phyloP scores from a whole-genome alignment of 1,284 basidiomycete genomes.

The Mycosarcoma maydis region DNA sequence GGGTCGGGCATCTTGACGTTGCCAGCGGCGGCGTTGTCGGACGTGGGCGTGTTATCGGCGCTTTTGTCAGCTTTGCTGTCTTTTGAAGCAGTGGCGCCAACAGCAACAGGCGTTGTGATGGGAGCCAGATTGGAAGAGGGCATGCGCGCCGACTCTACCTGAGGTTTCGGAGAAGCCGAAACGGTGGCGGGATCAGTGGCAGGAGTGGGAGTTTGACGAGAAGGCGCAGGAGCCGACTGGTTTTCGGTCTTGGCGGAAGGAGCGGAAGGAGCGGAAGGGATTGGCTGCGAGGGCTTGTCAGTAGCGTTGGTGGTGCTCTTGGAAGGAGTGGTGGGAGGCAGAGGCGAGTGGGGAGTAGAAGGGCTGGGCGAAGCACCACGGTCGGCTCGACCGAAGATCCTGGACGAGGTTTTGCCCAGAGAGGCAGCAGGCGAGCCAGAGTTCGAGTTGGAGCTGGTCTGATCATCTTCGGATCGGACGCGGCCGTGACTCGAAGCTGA shows the following conservation, averaged over 20 bases:
- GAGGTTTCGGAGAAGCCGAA: conserved; percentile 12
- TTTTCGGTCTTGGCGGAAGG: conserved; percentile 26
- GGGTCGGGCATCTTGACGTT: conserved; percentile 19
- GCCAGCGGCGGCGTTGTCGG: conserved; percentile 7
- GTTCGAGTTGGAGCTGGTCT: conserved; percentile 22
- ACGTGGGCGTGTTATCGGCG: neutral
- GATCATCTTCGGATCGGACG: conserved; percentile 28
- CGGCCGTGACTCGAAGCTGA: conserved; percentile 28
- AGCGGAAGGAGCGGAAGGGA: conserved; percentile 14
- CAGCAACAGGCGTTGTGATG: conserved; percentile 8
- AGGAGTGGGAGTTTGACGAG: conserved; percentile 18
- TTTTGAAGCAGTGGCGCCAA: neutral
- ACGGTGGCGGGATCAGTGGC: conserved; percentile 9
- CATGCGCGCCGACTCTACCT: conserved; percentile 1
- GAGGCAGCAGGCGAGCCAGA: conserved; percentile 35
- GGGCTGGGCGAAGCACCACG: conserved; percentile 32
- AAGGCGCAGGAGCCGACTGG: conserved; percentile 8
- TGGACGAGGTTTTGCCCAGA: conserved; percentile 28
- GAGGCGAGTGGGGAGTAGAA: conserved; percentile 23
- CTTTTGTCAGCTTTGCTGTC: conserved; percentile 5
- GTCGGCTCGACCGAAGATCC: conserved; percentile 34
- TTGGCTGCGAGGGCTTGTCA: conserved; percentile 3
- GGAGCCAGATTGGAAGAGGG: conserved; percentile 1
- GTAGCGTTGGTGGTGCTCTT: conserved; percentile 14
- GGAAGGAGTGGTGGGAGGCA: conserved; percentile 33